Evolutionary conservation across 176 grass and related monocot species (phyloP).

Genomic region (Avena eriantha): DNA sequence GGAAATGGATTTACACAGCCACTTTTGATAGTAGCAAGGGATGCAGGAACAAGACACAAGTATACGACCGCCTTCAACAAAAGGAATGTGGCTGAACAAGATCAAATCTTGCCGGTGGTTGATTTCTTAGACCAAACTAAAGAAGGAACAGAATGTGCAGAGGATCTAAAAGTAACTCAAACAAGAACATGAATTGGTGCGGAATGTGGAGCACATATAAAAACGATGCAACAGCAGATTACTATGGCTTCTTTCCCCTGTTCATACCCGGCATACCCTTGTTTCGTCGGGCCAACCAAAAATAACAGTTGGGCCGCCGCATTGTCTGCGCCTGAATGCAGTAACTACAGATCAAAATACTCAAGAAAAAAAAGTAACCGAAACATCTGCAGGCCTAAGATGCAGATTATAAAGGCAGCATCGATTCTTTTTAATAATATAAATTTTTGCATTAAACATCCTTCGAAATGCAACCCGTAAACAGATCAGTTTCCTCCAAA

Average conservation of each 20-base stretch:
- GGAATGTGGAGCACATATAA: background rate
- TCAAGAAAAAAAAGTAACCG: background rate
- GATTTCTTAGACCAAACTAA: background rate
- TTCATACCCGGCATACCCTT: background rate
- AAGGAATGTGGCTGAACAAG: background rate
- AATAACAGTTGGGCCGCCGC: background rate
- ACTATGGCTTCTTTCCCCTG: background rate
- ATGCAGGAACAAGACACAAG: conserved; percentile 12
- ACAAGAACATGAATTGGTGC: background rate
- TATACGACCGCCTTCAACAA: background rate
- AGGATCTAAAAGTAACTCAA: background rate
- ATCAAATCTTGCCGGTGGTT: background rate
- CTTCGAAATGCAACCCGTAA: conserved; percentile 16
- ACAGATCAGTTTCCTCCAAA: background rate
- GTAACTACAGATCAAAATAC: conserved; percentile 28
- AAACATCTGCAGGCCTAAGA: background rate
- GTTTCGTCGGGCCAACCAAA: background rate
- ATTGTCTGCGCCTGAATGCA: background rate
- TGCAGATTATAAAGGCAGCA: conserved; percentile 24
- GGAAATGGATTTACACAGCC: background rate
- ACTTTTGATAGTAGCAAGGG: background rate
- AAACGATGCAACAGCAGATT: conserved; percentile 24
- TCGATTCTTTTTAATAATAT: background rate
- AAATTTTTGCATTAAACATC: conserved; percentile 9
- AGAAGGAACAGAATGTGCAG: conserved; percentile 1